Evolutionary conservation across 2,329 filamentous ascomycete species (phyloP).

Genomic region (Hymenoscyphus repandus): DNA sequence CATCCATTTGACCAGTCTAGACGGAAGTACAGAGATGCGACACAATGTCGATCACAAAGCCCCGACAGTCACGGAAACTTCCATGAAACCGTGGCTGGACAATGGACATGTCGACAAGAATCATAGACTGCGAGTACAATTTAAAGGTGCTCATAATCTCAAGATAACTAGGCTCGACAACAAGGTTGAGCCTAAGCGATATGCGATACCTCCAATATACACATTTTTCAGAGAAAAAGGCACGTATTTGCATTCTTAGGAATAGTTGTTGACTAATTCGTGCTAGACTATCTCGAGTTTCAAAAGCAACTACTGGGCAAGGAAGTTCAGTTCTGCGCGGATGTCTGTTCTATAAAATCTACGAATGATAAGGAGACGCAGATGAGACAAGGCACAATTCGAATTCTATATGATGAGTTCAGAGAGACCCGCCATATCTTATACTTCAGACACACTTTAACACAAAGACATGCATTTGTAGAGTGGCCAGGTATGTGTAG

Average conservation of each 20-base stretch:
- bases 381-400: constrained; percentile 14
- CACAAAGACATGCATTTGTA: constrained; percentile 18
- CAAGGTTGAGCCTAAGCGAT: constrained; percentile 6
- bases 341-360: constrained; percentile 15
- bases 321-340: constrained; percentile 11
- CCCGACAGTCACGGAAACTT: constrained; percentile 9
- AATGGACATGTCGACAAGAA: constrained; percentile 15
- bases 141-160: constrained; percentile 18
- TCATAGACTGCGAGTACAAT: constrained; percentile 17
- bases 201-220: constrained; percentile 13
- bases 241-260: background rate
- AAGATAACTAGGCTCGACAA: constrained; percentile 10
- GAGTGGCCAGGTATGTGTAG: constrained; percentile 18
- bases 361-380: constrained; percentile 10
- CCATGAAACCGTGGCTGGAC: constrained; percentile 24
- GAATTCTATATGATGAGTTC: constrained; percentile 18
- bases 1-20: constrained; percentile 12
- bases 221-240: constrained; percentile 18
- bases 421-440: constrained; percentile 12
- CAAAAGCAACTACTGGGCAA: constrained; percentile 16
- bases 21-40: constrained; percentile 13
- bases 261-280: background rate
- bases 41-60: constrained; percentile 15
- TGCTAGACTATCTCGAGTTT: constrained; percentile 17
- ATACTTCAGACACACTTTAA: constrained; percentile 17